Evolutionary conservation across 2,329 filamentous ascomycete genomes (phyloP).

Genomic region (Tolypocladium paradoxum): DNA sequence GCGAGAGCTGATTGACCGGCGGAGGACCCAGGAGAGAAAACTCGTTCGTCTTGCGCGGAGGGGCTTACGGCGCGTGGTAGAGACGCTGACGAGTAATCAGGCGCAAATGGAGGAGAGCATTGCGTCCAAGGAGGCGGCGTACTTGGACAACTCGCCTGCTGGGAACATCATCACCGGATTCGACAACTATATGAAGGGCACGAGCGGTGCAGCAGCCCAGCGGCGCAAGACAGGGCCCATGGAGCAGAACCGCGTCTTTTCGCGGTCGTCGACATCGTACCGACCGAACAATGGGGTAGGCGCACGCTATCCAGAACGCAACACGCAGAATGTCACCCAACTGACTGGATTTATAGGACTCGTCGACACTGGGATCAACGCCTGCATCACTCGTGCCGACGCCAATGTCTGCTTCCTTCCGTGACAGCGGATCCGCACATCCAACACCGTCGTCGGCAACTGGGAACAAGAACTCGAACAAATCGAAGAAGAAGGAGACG

Average conservation of each 20-base stretch:
- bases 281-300: slow-evolving; percentile 31
- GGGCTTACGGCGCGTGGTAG: not conserved
- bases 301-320: not conserved
- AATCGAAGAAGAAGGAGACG: slow-evolving; percentile 41
- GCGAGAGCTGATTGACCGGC: slow-evolving; percentile 35
- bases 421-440: slow-evolving; percentile 37
- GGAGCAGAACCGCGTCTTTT: slow-evolving; percentile 67
- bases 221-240: slow-evolving; percentile 53
- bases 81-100: slow-evolving; percentile 10
- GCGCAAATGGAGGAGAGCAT: slow-evolving; percentile 64
- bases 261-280: slow-evolving; percentile 52
- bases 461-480: slow-evolving; percentile 32
- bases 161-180: slow-evolving; percentile 98
- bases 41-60: slow-evolving; percentile 15
- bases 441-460: slow-evolving; percentile 45
- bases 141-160: slow-evolving; percentile 78
- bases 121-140: slow-evolving; percentile 69
- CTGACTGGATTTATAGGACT: slow-evolving; percentile 20
- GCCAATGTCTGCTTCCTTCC: slow-evolving; percentile 43
- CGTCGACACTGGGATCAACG: slow-evolving; percentile 31
- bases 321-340: not conserved
- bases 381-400: slow-evolving; percentile 40
- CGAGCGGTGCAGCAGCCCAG: slow-evolving; percentile 49
- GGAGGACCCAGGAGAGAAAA: slow-evolving; percentile 24
- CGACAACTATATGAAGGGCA: slow-evolving; percentile 94